Evolutionary conservation across 2,329 filamentous ascomycete genomes (phyloP).

Genomic region (Grosmannia serpens): DNA sequence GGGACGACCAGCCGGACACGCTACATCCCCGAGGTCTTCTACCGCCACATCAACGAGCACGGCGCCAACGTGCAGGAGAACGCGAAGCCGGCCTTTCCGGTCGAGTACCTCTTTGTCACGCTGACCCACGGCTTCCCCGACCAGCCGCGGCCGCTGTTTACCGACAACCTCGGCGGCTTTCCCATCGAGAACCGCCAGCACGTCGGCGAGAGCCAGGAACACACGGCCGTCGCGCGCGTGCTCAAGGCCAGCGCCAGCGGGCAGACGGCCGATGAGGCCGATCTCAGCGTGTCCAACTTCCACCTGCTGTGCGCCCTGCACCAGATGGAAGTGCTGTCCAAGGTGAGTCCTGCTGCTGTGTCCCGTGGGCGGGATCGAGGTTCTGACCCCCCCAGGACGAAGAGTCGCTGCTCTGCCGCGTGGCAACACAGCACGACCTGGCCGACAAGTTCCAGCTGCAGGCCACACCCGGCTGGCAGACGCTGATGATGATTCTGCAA

Average conservation of each 20-base stretch:
- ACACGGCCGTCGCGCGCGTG: conserved; percentile 53
- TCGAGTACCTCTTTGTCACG: conserved; percentile 92
- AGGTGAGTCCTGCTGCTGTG: conserved; percentile 44
- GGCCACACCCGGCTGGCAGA: conserved; percentile 87
- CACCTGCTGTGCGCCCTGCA: conserved; percentile 85
- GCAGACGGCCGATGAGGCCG: conserved; percentile 42
- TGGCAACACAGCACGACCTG: conserved; percentile 70
- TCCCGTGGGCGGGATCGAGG: too few species aligned
- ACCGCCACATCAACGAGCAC: conserved; percentile 90
- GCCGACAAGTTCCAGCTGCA: conserved; percentile 73
- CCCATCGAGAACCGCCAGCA: conserved; percentile 85
- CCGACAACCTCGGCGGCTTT: conserved; percentile 51
- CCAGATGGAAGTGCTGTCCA: conserved; percentile 67
- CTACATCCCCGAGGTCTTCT: conserved; percentile 97
- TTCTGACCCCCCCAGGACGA: conserved; percentile 55
- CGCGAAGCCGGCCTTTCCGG: conserved; percentile 89
- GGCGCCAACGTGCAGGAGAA: conserved; percentile 94
- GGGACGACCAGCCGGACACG: conserved; percentile 55
- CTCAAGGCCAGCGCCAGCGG: conserved; percentile 41
- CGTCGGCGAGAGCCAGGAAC: conserved; percentile 77
- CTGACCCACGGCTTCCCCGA: conserved; percentile 93
- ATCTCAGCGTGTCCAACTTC: conserved; percentile 75
- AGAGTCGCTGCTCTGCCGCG: conserved; percentile 71
- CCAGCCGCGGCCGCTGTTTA: conserved; percentile 65
- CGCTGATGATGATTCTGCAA: conserved; percentile 83